These are phyloP conservation scores for Auriscalpium orientale DNA, from an alignment of 768 basidiomycete species.

Conservation along the genomic window DNA sequence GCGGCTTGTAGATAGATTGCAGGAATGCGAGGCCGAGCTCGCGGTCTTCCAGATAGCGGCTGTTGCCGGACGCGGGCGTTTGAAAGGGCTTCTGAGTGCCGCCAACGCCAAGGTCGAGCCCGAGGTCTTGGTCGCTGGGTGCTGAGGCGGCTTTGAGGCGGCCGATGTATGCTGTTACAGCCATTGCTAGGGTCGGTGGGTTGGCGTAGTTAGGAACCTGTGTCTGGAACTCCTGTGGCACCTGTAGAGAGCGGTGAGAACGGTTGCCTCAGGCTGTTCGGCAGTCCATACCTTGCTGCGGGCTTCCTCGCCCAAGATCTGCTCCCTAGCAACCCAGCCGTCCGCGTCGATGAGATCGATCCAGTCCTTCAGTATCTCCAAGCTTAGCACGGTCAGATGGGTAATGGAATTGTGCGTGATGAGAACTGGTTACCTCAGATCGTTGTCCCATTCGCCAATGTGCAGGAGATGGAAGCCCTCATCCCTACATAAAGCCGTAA, in stretches of 20 bases:
- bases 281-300: conserved; percentile 65
- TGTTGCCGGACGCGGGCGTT: conserved; percentile 7
- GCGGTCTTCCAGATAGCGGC: conserved; percentile 47
- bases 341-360: conserved; percentile 85
- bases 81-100: conserved; percentile 46
- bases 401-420: not conserved
- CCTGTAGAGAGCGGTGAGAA: conserved; percentile 34
- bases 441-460: conserved; percentile 90
- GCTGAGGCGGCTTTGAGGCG: conserved; percentile 49
- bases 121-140: conserved; percentile 54
- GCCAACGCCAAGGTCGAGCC: conserved; percentile 51
- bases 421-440: conserved; percentile 47
- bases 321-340: conserved; percentile 94
- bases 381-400: conserved; percentile 31
- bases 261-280: not conserved
- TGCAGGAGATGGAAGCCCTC: conserved; percentile 94
- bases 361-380: conserved; percentile 89
- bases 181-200: conserved; percentile 92
- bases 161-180: conserved; percentile 81
- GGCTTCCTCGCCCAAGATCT: conserved; percentile 94
- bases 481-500: conserved; percentile 51
- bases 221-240: conserved; percentile 83
- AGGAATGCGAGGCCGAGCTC: conserved; percentile 62
- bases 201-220: conserved; percentile 95
- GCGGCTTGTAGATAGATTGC: conserved; percentile 69